A percentile compares a stretch with the other conserved stretches of the same genome.
phyloP scores from a whole-genome alignment of 768 basidiomycete genomes.

The Trametes elegans region DNA sequence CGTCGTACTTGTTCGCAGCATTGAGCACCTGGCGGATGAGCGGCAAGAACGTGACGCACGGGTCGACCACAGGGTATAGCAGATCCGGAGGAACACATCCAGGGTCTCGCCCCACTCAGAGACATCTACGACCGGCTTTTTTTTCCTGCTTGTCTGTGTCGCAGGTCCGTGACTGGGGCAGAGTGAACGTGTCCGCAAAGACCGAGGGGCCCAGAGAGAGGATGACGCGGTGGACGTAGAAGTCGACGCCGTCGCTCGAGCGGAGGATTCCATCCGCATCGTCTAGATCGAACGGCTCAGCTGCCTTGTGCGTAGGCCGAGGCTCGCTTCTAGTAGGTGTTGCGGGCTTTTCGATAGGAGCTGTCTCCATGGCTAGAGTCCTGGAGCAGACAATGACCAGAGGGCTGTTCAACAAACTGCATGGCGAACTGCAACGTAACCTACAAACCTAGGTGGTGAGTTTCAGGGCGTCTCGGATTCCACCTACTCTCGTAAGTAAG shows the following conservation, averaged over 20 bases:
- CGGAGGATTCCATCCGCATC: slow-evolving; percentile 7
- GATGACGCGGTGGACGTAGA: slow-evolving; percentile 29
- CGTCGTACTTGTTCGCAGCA: background rate
- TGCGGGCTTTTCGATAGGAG: background rate
- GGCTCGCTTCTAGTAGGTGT: background rate
- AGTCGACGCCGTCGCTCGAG: background rate
- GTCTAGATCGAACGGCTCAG: background rate
- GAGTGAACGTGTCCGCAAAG: slow-evolving; percentile 32
- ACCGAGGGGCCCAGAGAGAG: slow-evolving; percentile 34
- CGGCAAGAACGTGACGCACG: background rate
- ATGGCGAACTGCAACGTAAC: too few relatives aligned
- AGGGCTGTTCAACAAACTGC: too few relatives aligned
- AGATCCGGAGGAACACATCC: slow-evolving; percentile 4
- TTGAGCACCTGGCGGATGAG: background rate
- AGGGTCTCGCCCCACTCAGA: slow-evolving; percentile 1
- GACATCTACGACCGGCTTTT: background rate
- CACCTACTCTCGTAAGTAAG: too few relatives aligned
- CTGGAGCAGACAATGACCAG: too few relatives aligned
- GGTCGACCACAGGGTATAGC: slow-evolving; percentile 7
- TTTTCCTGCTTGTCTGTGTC: slow-evolving; percentile 13
- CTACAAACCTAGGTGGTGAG: too few relatives aligned
- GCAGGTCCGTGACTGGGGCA: slow-evolving; percentile 25
- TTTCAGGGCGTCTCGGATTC: too few relatives aligned
- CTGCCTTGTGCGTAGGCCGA: background rate
- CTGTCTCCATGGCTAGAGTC: background rate